A percentile compares a stretch with the other conserved stretches of the same genome.
Evolutionary conservation across 164 flowering plant genomes (phyloP).

Genomic region (Tinospora cordifolia): DNA sequence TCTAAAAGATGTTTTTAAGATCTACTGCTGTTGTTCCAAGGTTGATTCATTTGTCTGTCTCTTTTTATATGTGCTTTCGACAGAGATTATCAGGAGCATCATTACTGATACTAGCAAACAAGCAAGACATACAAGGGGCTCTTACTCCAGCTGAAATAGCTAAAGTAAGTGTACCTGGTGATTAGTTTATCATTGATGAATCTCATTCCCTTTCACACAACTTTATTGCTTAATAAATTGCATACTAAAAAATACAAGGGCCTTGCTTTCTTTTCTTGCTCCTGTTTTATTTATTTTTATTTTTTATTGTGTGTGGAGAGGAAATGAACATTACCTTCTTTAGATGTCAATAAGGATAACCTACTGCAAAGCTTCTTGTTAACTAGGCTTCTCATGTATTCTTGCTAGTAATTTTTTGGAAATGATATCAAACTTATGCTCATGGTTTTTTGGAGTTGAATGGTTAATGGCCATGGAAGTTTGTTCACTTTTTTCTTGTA

Average conservation of each 20-base stretch:
- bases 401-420: background rate
- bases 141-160: conserved; percentile 84
- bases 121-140: conserved; percentile 95
- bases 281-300: no score
- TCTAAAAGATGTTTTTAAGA: background rate
- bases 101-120: conserved; percentile 82
- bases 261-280: background rate
- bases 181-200: conserved; percentile 3
- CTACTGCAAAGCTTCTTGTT: background rate
- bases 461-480: background rate
- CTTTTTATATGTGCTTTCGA: conserved; percentile 12
- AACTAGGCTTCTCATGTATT: background rate
- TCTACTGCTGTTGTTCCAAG: background rate
- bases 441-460: background rate
- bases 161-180: conserved; percentile 40
- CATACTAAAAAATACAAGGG: no score
- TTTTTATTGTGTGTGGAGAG: no score
- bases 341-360: background rate
- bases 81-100: conserved; percentile 97
- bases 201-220: background rate
- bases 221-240: background rate
- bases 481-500: background rate
- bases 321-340: no score
- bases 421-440: background rate
- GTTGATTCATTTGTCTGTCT: conserved; percentile 4